Evolutionary conservation across 139 green algal genomes (phyloP), one percentile per base, ranked within the genome.

Genomic region (Yamagishiella unicocca): DNA sequence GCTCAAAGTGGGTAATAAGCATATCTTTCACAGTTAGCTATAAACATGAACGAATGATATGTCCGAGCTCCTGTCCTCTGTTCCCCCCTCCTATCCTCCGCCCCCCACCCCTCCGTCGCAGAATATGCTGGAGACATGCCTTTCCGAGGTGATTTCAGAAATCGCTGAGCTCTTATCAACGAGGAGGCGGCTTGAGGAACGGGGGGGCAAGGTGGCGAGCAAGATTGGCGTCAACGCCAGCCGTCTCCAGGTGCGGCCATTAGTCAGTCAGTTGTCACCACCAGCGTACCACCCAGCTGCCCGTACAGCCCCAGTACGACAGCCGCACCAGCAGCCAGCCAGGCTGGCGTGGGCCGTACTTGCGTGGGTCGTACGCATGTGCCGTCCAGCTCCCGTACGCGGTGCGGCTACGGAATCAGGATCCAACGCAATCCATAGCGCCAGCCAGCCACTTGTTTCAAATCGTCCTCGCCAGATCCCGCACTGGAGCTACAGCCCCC

Each of bases 211-310:
- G 64, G 89, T 92, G 54, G 37, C 75, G 9, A 43, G 33, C 27
- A 92, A 92, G 85, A 73, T 84, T n/a, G 81, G 83, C 53, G 62
- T 92, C 50, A 92, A 90, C 77, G 33, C 45, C 27, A 53, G 29
- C 24, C 53, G 89, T 8, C 81, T 92, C 71, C 79, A 90, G 84
- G 89, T 92, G 43, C 42, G 42, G n/a, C n/a, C n/a, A n/a, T n/a
- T 12, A 66, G 73, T 37, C 29, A 42, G 29, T 72, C 50, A 17
- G 50, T 12, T 61, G 50, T 17, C 50, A 61, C 50, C 50, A 17
- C 50, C 50, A 17, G 50, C 50, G 50, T n/a, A n/a, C n/a, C n/a
- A n/a, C n/a, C n/a, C n/a, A n/a, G n/a, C n/a, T n/a, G n/a, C n/a
- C n/a, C n/a, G n/a, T n/a, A n/a, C n/a, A n/a, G n/a, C n/a, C n/a